phyloP scores from a whole-genome alignment of 208 protist genomes.

The Borovskyia barvae region DNA sequence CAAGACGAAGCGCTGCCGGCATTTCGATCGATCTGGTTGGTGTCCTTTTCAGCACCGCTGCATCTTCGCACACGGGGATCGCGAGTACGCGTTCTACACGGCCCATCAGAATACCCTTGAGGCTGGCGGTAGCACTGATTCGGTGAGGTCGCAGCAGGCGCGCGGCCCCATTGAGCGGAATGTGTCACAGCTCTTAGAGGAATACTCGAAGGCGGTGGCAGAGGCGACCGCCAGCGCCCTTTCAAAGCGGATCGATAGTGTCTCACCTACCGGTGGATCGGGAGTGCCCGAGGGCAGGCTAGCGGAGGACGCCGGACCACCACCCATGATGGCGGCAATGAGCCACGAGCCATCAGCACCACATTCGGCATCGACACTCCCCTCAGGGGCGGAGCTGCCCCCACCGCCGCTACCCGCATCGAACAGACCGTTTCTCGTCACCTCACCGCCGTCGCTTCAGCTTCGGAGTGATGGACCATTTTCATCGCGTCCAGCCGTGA shows the following conservation, averaged over 20 bases:
- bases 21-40: slow-evolving; percentile 26
- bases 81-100: slow-evolving; percentile 24
- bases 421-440: no score
- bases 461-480: no score
- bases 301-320: no score
- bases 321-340: no score
- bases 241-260: slow-evolving; percentile 9
- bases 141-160: slow-evolving; percentile 16
- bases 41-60: slow-evolving; percentile 33
- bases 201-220: slow-evolving; percentile 22
- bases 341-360: no score
- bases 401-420: no score
- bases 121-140: neutral
- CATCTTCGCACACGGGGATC: slow-evolving; percentile 29
- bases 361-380: no score
- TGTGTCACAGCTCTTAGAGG: slow-evolving; percentile 20
- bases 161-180: slow-evolving; percentile 23
- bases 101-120: slow-evolving; percentile 9
- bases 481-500: no score
- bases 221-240: slow-evolving; percentile 11
- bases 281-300: no score
- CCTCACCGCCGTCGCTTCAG: no score
- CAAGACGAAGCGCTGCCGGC: slow-evolving; percentile 33
- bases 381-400: no score
- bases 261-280: no score